Evolutionary conservation across 768 basidiomycete genomes (phyloP), one percentile per base, ranked within the genome.

Genomic region (Aureoboletus auriporus): DNA sequence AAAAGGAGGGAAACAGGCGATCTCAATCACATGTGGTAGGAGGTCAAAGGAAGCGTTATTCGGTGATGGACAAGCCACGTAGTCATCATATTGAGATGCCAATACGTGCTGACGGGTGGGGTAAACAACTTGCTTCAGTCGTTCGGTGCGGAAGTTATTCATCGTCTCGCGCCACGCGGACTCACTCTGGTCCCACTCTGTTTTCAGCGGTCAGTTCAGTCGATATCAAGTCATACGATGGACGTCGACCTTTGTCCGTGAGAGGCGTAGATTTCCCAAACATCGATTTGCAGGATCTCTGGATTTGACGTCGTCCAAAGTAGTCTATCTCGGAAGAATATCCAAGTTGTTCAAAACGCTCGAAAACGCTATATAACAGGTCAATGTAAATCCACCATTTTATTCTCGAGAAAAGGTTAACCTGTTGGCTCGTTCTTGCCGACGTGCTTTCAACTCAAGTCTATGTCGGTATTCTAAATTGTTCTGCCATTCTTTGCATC

Each of bases 131-230:
- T 10, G 12, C 7, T 44, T 17, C 8, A 39, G 16, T 12, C 41
- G 27, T n/a, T 4, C 8, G 11, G 8, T 30, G 28, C 57, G 35
- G 23, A 46, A 28, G 4, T 23, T 14, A 2, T 42, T 26, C 50
- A 59, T 50, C 14, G 36, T 43, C 17, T 39, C 14, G 9, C n/a
- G 1, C 42, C 50, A 52, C 17, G 38, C 16, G 5, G 53, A 51
- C 48, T 47, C 45, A 4, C 55, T 44, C 16, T 26, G 42, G 13
- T 35, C 17, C 57, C 50, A 59, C 44, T 52, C 58, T 59, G 29
- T 5, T 0, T 3, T 37, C 23, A 9, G 23, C 4, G 13, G 36
- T 51, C 31, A 56, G 23, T 10, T 8, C 12, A 2, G 14, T 12
- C 23, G 3, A 17, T 37, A 6, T 13, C 1, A 4, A 31, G 1